Evolutionary conservation across 2,329 filamentous ascomycete genomes (phyloP), one percentile per base, ranked within the genome.

Genomic region (Hymenoscyphus fructigenus): DNA sequence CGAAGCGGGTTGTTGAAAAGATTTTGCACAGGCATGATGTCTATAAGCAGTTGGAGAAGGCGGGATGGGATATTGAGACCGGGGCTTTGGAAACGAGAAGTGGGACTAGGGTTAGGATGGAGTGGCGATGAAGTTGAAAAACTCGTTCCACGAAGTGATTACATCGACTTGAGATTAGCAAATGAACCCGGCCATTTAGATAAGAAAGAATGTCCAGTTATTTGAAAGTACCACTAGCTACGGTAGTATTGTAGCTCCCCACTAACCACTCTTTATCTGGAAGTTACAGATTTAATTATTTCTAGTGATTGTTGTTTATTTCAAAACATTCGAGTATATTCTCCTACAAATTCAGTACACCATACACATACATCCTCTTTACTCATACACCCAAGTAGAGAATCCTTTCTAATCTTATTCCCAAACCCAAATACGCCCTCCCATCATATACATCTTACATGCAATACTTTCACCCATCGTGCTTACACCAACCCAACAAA

Each of bases 31-130:
- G 69, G 1, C 63, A 68, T 63, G 75, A 78, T 2, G 78, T 80
- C 71, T 77, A 80, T 62, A 75, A 69, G 36, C n/a, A 59, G 28
- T 26, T 65, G 28, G 28, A 60, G 65, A 74, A 75, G 38, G 78
- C 72, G 36, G 90, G 90, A 0, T 93, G 91, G 91, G 85, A 93
- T 76, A 70, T 91, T 57, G 79, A 85, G 63, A 81, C 81, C 60
- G 82, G 82, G 47, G 88, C 86, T 5, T 78, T 93, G 70, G 90
- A 93, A 79, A 92, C 89, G 20, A 81, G 78, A 65, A 79, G 84
- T 57, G 86, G 84, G 12, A 72, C 73, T 62, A 75, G 79, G 65
- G 66, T 81, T 62, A 61, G 57, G 41, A 34, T 64, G 9, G 20
- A 6, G 26, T 53, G n/a, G 20, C 26, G 44, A 50, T 50, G n/a